phyloP scores from a whole-genome alignment of 441 rosid genomes.

The Populus hybrid region DNA sequence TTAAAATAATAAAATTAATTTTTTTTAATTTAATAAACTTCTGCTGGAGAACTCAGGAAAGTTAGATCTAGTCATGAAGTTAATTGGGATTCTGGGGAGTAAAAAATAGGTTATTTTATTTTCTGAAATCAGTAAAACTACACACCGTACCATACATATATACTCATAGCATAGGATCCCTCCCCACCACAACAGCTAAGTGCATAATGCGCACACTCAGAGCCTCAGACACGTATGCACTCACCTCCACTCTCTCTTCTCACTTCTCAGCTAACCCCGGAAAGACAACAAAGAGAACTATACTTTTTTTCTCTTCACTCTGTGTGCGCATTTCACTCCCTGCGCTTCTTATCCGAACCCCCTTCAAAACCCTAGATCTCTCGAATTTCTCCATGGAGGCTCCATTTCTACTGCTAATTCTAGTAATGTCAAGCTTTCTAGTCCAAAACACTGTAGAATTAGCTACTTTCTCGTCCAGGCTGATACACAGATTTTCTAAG shows the following conservation, averaged over 20 bases:
- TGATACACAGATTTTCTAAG: constrained; percentile 76
- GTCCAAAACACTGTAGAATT: constrained; percentile 20
- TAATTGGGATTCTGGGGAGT: too few species aligned
- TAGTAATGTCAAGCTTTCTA: constrained; percentile 22
- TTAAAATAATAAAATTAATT: too few species aligned
- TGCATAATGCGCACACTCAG: neutral
- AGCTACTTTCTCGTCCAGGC: constrained; percentile 47
- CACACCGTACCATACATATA: neutral
- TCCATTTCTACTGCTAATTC: constrained; percentile 30
- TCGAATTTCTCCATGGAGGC: constrained; percentile 35
- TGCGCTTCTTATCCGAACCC: neutral
- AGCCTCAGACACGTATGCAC: neutral
- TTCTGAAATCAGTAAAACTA: too few species aligned
- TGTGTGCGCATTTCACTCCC: neutral
- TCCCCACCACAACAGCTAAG: neutral
- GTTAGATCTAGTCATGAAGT: too few species aligned
- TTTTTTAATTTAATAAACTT: too few species aligned
- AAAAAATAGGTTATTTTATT: too few species aligned
- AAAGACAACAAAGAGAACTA: neutral
- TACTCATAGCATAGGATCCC: neutral
- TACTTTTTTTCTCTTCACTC: neutral
- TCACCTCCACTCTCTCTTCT: neutral
- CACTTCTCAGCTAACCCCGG: neutral
- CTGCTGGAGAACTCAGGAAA: too few species aligned
- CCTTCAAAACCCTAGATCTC: neutral